Evolutionary conservation across 208 protist species (phyloP), one percentile per base, ranked within the genome.

Genomic region (Leishmania amazonensis): DNA sequence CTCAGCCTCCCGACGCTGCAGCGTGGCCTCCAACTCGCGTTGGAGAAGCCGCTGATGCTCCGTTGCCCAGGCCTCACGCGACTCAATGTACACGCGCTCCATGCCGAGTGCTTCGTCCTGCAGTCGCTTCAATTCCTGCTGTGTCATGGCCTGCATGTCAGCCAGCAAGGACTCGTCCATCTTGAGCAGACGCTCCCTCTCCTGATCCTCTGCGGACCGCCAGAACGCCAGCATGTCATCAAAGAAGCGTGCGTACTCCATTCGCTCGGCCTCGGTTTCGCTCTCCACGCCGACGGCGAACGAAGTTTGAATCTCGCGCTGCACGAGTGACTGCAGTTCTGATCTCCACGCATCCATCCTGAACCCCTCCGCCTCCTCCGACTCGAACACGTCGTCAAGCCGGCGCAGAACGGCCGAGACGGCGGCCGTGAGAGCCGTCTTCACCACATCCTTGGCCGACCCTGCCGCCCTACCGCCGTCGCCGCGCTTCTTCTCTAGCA

Each of bases 101-200:
- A 97, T 94, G 38, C 78, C 85, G 7, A 91, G 85, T 51, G 94
- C 91, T 76, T 97, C 92, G 35, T 84, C 84, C 58, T 94, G 94
- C 21, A 97, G 77, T 4, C 85, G 88, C 65, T 84, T 54, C 80
- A 97, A 64, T 78, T 97, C 92, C 78, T 95, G 88, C 72, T 95
- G 87, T 9, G 91, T 88, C 78, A 93, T 89, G 4, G 78, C 62
- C 79, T 94, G 82, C 78, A 95, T 42, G 65, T 97, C 94, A 28
- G 84, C 73, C n/a, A 97, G 68, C 51, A 97, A 77, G 19, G 85
- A 42, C 68, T 97, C 94, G 74, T 97, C 94, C 86, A 96, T 94
- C 76, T 94, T 91, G n/a, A 89, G 83, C n/a, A 93, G 76, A 3
- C 86, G 85, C 24, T 90, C 87, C n/a, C 89, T 84, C 85, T 94